A percentile compares a stretch with the other conserved stretches of the same genome.
Evolutionary conservation across 1,284 basidiomycete species (phyloP).

Genomic region (Melampsora abietis-canadensis): DNA sequence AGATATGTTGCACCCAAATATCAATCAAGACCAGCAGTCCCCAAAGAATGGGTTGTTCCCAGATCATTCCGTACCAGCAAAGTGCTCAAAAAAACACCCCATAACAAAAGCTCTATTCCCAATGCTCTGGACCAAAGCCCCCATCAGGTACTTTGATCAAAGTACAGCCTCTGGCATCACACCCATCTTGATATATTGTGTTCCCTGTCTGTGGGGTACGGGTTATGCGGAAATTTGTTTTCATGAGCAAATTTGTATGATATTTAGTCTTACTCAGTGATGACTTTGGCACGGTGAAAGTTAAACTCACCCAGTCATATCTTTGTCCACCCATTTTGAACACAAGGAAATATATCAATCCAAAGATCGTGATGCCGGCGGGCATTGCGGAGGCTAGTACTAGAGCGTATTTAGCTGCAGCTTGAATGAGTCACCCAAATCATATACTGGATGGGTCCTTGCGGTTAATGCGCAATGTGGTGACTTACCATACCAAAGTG

Average conservation of each 20-base stretch:
- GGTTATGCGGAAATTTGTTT: too few relatives aligned
- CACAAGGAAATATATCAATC: conserved; percentile 26
- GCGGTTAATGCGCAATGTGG: not conserved
- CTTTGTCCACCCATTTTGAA: conserved; percentile 23
- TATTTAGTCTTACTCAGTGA: not conserved
- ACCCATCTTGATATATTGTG: not conserved
- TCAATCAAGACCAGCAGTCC: too few relatives aligned
- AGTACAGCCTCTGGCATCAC: not conserved
- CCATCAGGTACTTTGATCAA: not conserved
- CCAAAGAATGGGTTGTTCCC: too few relatives aligned
- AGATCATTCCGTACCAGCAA: too few relatives aligned
- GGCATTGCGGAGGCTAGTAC: conserved; percentile 19
- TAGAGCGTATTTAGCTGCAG: conserved; percentile 29
- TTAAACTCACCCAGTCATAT: conserved; percentile 22
- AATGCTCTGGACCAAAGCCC: not conserved
- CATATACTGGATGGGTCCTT: too few relatives aligned
- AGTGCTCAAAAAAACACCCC: too few relatives aligned
- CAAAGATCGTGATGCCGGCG: conserved; percentile 26
- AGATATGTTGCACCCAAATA: too few relatives aligned
- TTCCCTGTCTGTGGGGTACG: not conserved
- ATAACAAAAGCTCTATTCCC: not conserved
- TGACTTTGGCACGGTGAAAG: too few relatives aligned
- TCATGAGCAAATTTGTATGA: too few relatives aligned
- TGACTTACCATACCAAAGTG: conserved; percentile 33
- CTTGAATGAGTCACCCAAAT: too few relatives aligned